Conservation (phyloP, 441 rosid genomes). For the Erysimum pusillum region DNA sequence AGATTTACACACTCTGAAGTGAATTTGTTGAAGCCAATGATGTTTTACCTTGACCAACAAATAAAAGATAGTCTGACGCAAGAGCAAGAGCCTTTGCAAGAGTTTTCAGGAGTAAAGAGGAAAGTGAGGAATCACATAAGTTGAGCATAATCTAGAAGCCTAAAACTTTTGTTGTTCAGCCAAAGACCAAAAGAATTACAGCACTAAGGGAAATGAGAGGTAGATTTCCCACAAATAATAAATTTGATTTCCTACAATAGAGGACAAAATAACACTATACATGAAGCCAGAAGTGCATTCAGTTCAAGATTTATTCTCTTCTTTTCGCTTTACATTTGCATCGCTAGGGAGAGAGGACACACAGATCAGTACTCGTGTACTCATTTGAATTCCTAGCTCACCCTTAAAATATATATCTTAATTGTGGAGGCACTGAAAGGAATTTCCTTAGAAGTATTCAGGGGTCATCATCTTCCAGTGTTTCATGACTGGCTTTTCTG, state of each 20-base stretch:
- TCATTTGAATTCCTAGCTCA: conserved; percentile 38
- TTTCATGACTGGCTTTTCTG: conserved; percentile 29
- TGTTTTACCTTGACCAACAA: not conserved
- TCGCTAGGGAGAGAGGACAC: conserved; percentile 33
- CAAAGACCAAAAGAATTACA: conserved; percentile 6
- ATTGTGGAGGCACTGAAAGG: conserved; percentile 8
- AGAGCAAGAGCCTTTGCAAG: not conserved
- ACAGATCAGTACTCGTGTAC: not conserved
- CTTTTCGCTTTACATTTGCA: conserved; percentile 35
- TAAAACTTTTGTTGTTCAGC: not conserved
- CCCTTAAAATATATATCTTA: conserved; percentile 13
- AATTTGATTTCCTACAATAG: conserved; percentile 9
- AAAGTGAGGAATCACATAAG: conserved; percentile 5
- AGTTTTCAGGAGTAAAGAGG: not conserved
- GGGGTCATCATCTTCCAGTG: conserved; percentile 17
- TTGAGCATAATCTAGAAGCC: conserved; percentile 7
- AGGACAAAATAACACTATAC: conserved; percentile 38
- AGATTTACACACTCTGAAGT: not conserved
- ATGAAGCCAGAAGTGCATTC: conserved; percentile 9
- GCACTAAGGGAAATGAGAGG: conserved; percentile 14
- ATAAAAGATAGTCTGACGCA: not conserved
- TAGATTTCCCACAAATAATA: conserved; percentile 19
- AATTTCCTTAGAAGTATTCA: conserved; percentile 17
- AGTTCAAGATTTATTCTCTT: conserved; percentile 27
- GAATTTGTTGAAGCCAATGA: not conserved